Evolutionary conservation across 768 basidiomycete species (phyloP), one percentile per base, ranked within the genome.

Genomic region (Daedaleopsis sinensis): DNA sequence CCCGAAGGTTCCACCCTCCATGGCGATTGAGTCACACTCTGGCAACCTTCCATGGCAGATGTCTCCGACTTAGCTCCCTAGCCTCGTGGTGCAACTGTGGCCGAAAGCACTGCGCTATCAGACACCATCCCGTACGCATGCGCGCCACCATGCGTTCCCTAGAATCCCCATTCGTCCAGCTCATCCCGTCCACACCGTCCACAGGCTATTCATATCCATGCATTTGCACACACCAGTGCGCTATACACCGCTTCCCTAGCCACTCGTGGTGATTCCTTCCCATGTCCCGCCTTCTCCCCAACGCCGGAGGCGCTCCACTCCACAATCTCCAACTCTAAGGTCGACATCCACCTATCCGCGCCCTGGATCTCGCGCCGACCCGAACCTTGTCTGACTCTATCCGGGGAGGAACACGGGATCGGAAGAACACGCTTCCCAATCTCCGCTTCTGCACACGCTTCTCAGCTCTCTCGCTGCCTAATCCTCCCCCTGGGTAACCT

Each of bases 381-480:
- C 10, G 39, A 42, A 42, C 10, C 39, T 42, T 42, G 13, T 42
- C 39, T 42, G 13, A 42, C 27, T 32, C 27, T 42, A 11, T 42
- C 39, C 3, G 39, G 18, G 13, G 13, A 42, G 18, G 39, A 32
- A 32, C 18, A 13, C 39, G 39, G 39, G 39, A 42, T 18, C 11
- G 13, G 39, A 18, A 18, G 3, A 12, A 42, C 18, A 42, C 39
- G 47, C 21, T 49, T 49, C 47, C 15, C 47, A 6, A 49, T 49
- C 47, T 49, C 47, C 47, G 47, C 47, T 49, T n/a, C 47, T 49
- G 47, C 23, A 13, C 47, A 24, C 47, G 47, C 47, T 49, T 21
- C 21, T 21, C 6, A 48, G n/a, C n/a, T n/a, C n/a, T 46, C 18
- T n/a, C 18, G 9, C 44, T 46, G 15, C 21, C 44, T n/a, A 46